Evolutionary conservation across 176 grass and related monocot species (phyloP), one percentile per base, ranked within the genome.

Genomic region (Hsuehochloa calcarea): DNA sequence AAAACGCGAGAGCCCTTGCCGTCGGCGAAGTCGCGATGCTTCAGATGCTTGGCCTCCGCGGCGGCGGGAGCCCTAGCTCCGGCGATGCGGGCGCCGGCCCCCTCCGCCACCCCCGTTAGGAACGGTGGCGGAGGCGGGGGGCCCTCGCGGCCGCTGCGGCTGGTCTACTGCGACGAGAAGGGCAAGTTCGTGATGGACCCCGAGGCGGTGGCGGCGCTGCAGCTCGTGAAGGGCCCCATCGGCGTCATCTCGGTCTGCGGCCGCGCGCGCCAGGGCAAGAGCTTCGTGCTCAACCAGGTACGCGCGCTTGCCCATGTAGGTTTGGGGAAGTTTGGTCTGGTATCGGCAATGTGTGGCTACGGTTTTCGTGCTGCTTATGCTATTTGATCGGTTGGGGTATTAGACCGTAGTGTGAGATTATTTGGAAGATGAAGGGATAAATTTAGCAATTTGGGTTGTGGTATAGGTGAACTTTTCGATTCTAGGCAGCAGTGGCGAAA

Each of bases 231-330:
- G 86, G 96, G 93, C 10, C 90, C 96, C 74, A 55, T 99, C 49
- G 96, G 96, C 10, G 90, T 99, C 55, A 90, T 99, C 72, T 90
- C 96, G 20, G 96, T 99, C 74, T 98, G 96, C 27, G 96, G 96
- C 49, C 96, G 96, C 68, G 91, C 96, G 59, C 89, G 96, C 17
- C 93, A 98, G 93, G 96, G 96, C 23, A 98, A 98, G 85, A 98
- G 96, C 82, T 98, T 98, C 83, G 92, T 98, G 12, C 93, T 99
- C 37, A 99, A 99, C 82, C 96, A 99, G 96, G 96, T 99, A 80
- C 16, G 34, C 58, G 38, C 27, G 15, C 8, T 81, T 39, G 4
- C 19, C n/a, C 65, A 17, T n/a, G 44, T 37, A 45, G 66, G 17
- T 68, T 60, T 20, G 10, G 51, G 60, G 10, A 13, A 10, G 13